Conservation (phyloP, 2,329 filamentous ascomycete species). For the Stagonosporopsis vannaccii region DNA sequence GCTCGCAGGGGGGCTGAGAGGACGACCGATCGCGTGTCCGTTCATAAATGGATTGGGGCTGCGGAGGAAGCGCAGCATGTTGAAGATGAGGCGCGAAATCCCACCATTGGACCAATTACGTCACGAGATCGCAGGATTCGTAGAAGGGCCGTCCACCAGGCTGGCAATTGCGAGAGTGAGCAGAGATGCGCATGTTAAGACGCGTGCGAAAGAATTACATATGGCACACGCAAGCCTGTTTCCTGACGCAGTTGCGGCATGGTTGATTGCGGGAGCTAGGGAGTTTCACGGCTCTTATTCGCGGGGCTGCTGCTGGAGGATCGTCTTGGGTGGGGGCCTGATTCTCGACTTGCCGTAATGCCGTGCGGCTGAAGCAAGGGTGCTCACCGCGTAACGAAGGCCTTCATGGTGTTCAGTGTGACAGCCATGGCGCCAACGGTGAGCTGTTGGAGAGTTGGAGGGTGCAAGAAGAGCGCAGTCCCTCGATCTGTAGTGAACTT, state of each 20-base stretch:
- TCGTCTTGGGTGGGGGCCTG: constrained; percentile 1
- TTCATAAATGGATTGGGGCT: constrained; percentile 15
- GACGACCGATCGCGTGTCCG: constrained; percentile 7
- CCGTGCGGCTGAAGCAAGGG: constrained; percentile 6
- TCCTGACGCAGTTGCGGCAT: constrained; percentile 8
- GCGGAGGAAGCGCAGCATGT: constrained; percentile 15
- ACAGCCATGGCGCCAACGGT: background rate
- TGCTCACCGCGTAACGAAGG: background rate
- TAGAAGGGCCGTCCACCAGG: background rate
- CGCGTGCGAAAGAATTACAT: constrained; percentile 5
- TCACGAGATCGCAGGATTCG: constrained; percentile 1
- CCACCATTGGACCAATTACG: constrained; percentile 10
- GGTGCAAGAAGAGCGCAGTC: background rate
- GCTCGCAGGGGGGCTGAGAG: constrained; percentile 5
- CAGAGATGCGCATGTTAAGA: background rate
- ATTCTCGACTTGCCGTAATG: constrained; percentile 2
- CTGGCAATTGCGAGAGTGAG: background rate
- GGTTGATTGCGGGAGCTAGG: constrained; percentile 11
- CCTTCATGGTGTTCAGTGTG: background rate
- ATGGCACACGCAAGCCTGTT: constrained; percentile 9
- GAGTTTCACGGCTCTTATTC: constrained; percentile 5
- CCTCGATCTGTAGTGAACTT: too few species aligned
- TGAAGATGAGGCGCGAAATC: background rate
- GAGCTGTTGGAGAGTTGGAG: background rate
- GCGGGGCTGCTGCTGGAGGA: background rate